These are phyloP conservation scores for Trichophyton simii DNA, from an alignment of 2,329 filamentous ascomycete genomes.

Conservation along the genomic window DNA sequence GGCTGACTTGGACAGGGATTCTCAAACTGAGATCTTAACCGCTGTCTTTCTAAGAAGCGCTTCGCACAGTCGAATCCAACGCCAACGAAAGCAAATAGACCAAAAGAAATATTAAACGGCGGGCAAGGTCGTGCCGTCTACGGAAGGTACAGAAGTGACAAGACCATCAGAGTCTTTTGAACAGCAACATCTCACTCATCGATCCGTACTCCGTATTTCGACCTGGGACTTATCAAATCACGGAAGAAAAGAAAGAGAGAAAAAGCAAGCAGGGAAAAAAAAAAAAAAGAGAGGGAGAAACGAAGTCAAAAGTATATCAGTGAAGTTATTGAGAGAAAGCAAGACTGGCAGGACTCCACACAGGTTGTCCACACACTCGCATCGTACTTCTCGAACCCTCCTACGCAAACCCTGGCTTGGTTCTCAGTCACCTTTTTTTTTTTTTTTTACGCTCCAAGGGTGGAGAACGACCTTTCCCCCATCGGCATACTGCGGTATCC, in stretches of 20 bases:
- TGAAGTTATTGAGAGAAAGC: constrained; percentile 3
- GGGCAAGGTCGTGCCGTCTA: not conserved
- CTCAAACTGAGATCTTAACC: constrained; percentile 1
- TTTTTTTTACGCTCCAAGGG: not conserved
- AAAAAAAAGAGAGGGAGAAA: not conserved
- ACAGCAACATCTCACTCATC: not conserved
- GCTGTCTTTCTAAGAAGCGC: not conserved
- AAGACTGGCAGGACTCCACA: constrained; percentile 2
- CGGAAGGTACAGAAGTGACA: not conserved
- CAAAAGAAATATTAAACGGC: not conserved
- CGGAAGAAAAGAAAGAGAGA: not conserved
- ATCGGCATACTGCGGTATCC: constrained; percentile 4
- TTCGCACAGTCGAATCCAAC: not conserved
- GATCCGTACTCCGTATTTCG: not conserved
- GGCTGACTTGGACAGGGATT: not conserved
- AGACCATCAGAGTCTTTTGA: not conserved
- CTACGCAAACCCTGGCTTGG: not conserved
- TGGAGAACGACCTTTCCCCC: not conserved
- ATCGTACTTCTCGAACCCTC: not conserved
- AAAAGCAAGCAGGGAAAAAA: not conserved
- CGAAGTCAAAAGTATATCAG: constrained; percentile 1
- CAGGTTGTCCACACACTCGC: not conserved
- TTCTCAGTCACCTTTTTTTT: constrained; percentile 1
- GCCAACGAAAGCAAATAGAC: not conserved
- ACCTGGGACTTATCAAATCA: not conserved